Evolutionary conservation across 1,139 yeast species (phyloP).

Genomic region (Geotrichum siamense): DNA sequence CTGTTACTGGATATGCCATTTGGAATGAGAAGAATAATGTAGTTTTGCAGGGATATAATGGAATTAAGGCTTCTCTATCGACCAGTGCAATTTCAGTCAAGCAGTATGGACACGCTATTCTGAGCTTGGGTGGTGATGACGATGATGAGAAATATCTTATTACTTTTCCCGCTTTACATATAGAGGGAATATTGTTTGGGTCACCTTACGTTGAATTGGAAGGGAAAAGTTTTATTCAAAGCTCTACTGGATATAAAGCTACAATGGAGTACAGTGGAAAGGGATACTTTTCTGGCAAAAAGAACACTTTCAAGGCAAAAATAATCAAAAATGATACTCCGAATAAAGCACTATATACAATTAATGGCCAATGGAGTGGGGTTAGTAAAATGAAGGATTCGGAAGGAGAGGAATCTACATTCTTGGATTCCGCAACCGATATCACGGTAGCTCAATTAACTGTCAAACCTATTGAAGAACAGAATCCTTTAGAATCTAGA

Average conservation of each 20-base stretch:
- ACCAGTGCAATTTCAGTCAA: slow-evolving; percentile 73
- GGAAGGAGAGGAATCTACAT: slow-evolving; percentile 40
- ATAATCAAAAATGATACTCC: slow-evolving; percentile 52
- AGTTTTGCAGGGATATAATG: slow-evolving; percentile 77
- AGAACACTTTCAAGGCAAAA: slow-evolving; percentile 83
- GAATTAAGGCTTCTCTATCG: slow-evolving; percentile 76
- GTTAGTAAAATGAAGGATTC: slow-evolving; percentile 44
- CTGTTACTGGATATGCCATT: slow-evolving; percentile 81
- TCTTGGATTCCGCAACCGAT: slow-evolving; percentile 57
- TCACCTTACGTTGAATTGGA: slow-evolving; percentile 80
- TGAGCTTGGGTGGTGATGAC: slow-evolving; percentile 48
- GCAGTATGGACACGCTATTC: slow-evolving; percentile 85
- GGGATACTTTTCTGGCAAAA: slow-evolving; percentile 95
- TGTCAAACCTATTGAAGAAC: slow-evolving; percentile 77
- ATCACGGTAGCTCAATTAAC: slow-evolving; percentile 46
- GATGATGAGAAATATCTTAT: slow-evolving; percentile 56
- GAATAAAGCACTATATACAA: slow-evolving; percentile 64
- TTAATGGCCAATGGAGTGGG: slow-evolving; percentile 91
- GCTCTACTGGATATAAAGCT: slow-evolving; percentile 69
- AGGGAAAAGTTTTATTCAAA: slow-evolving; percentile 73
- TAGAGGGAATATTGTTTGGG: slow-evolving; percentile 86
- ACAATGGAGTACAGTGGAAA: slow-evolving; percentile 79
- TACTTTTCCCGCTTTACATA: slow-evolving; percentile 92
- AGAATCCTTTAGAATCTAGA: slow-evolving; percentile 69
- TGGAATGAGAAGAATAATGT: slow-evolving; percentile 64